These are phyloP conservation scores for Penicillium sp. DNA, from an alignment of 2,329 filamentous ascomycete species.

Conservation along the genomic window DNA sequence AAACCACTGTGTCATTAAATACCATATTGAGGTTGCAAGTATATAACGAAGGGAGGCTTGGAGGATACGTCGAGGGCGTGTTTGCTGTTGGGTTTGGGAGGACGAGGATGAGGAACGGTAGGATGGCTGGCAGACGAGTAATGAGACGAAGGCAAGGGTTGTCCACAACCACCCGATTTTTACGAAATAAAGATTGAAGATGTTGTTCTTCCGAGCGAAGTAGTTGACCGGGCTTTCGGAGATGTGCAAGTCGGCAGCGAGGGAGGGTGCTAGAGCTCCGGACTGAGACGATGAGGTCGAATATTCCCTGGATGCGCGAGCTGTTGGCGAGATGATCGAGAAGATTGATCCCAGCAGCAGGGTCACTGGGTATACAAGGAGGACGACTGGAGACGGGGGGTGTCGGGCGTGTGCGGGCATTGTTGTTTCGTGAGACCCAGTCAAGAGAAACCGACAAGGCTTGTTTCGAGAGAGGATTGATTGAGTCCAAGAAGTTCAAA, in stretches of 20 bases:
- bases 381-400: slow-evolving; percentile 58
- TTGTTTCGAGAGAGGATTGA: neutral
- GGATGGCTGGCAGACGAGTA: slow-evolving; percentile 70
- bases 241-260: slow-evolving; percentile 35
- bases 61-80: slow-evolving; percentile 50
- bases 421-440: slow-evolving; percentile 5
- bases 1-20: slow-evolving; percentile 92
- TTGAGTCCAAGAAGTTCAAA: neutral
- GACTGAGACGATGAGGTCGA: slow-evolving; percentile 49
- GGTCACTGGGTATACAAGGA: slow-evolving; percentile 75
- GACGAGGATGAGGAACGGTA: slow-evolving; percentile 49
- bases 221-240: slow-evolving; percentile 59
- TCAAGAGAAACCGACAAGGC: neutral
- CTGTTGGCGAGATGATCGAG: slow-evolving; percentile 74
- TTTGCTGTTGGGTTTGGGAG: slow-evolving; percentile 23
- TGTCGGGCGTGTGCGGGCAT: slow-evolving; percentile 25
- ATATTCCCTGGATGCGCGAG: slow-evolving; percentile 49
- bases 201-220: slow-evolving; percentile 90
- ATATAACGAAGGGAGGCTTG: slow-evolving; percentile 71
- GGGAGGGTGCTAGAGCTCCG: slow-evolving; percentile 44
- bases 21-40: slow-evolving; percentile 77
- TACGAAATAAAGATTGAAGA: slow-evolving; percentile 92
- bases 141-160: slow-evolving; percentile 71
- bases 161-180: slow-evolving; percentile 96
- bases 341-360: slow-evolving; percentile 83